These are phyloP conservation scores for Rhizoctonia solani DNA, from an alignment of 1,284 basidiomycete species.

Conservation along the genomic window DNA sequence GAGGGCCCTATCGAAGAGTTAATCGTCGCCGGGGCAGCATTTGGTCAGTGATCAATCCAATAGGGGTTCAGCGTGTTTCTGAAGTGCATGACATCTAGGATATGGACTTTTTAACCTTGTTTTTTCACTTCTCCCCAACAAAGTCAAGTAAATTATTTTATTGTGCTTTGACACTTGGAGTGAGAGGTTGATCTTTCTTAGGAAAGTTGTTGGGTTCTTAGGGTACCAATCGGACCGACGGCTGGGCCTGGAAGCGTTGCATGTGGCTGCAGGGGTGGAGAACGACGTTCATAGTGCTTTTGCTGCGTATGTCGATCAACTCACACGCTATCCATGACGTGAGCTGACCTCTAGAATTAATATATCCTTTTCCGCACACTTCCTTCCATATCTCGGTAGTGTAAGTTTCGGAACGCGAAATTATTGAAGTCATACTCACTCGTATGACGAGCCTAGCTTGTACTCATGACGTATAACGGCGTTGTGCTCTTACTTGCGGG, in stretches of 20 bases:
- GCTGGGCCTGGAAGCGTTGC: constrained; percentile 66
- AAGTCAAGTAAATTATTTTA: constrained; percentile 57
- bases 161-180: background rate
- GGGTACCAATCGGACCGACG: constrained; percentile 72
- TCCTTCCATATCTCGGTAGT: constrained; percentile 14
- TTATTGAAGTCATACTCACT: background rate
- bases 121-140: constrained; percentile 71
- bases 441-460: constrained; percentile 52
- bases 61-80: background rate
- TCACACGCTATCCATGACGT: constrained; percentile 20
- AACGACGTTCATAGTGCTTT: constrained; percentile 72
- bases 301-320: constrained; percentile 57
- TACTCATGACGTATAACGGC: constrained; percentile 77
- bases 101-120: constrained; percentile 77
- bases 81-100: constrained; percentile 46
- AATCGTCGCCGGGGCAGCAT: constrained; percentile 71
- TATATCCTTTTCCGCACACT: constrained; percentile 14
- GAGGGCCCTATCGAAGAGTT: constrained; percentile 70
- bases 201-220: constrained; percentile 69
- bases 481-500: constrained; percentile 66
- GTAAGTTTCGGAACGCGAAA: background rate
- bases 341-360: constrained; percentile 16
- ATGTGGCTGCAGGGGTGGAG: constrained; percentile 62
- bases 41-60: constrained; percentile 52
- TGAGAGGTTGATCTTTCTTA: constrained; percentile 42